Conservation (phyloP, 148 eudicot species). For the Cornus florida region DNA sequence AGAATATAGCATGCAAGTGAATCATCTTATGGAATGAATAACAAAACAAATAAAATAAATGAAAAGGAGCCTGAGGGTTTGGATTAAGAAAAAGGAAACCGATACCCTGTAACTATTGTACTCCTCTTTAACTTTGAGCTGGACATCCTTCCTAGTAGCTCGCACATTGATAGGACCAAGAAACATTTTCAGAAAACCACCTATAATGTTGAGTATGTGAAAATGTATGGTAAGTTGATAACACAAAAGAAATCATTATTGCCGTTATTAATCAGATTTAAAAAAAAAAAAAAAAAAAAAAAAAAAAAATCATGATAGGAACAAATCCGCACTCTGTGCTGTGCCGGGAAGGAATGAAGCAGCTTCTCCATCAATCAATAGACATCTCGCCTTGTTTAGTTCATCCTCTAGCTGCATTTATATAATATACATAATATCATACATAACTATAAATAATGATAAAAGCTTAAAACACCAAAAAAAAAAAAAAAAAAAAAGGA, state of each 20-base stretch:
- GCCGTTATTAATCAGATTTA: not conserved
- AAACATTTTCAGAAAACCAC: conserved; percentile 44
- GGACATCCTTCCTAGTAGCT: conserved; percentile 53
- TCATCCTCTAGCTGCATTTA: conserved; percentile 46
- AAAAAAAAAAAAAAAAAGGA: not conserved
- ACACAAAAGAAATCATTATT: not conserved
- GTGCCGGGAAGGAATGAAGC: conserved; percentile 49
- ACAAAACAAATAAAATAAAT: not conserved
- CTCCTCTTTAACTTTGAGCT: conserved; percentile 57
- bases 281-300: not conserved
- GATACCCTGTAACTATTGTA: conserved; percentile 47
- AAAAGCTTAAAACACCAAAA: not conserved
- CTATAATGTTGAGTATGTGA: conserved; percentile 8
- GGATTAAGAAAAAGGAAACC: conserved; percentile 6
- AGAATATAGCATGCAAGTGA: not conserved
- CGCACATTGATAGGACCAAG: conserved; percentile 55
- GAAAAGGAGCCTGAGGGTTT: not conserved
- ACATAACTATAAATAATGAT: not conserved
- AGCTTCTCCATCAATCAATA: conserved; percentile 46
- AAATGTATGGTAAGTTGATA: not conserved
- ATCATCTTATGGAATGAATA: not conserved
- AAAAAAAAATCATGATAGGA: not conserved
- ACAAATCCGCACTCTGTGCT: conserved; percentile 27
- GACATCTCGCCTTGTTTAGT: conserved; percentile 41
- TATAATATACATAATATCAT: too few species aligned